A percentile compares a stretch with the other conserved stretches of the same genome.
These are phyloP conservation scores for Penicillium griseofulvum DNA, from an alignment of 2,329 filamentous ascomycete species.

Conservation along the genomic window DNA sequence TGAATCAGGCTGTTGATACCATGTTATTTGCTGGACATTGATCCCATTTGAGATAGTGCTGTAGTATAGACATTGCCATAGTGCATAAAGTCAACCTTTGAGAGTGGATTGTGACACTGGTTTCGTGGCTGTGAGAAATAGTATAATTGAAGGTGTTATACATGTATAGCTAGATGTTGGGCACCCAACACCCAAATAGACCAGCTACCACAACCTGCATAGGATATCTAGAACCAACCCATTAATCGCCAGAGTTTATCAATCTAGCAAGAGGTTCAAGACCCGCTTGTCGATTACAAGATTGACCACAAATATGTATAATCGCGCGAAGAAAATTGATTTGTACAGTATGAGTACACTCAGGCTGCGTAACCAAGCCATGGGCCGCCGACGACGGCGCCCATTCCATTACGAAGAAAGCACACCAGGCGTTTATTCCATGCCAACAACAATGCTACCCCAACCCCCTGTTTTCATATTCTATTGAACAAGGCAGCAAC, in stretches of 20 bases:
- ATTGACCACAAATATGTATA: neutral
- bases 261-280: neutral
- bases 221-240: neutral
- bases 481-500: constrained; percentile 14
- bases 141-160: neutral
- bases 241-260: neutral
- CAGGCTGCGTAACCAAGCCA: constrained; percentile 26
- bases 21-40: neutral
- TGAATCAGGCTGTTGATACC: neutral
- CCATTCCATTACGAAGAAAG: constrained; percentile 26
- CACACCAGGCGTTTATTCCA: constrained; percentile 21
- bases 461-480: constrained; percentile 25
- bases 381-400: constrained; percentile 23
- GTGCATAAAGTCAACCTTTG: neutral
- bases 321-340: constrained; percentile 35
- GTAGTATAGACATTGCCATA: neutral
- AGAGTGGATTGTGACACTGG: neutral
- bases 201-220: neutral
- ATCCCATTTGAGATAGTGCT: neutral
- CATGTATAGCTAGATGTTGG: neutral
- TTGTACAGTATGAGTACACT: constrained; percentile 45
- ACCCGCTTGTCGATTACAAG: neutral
- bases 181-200: neutral
- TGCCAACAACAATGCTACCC: constrained; percentile 15
- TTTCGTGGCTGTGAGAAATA: neutral